phyloP scores from a whole-genome alignment of 441 rosid species.

The Pelargonium myrrhifolium region DNA sequence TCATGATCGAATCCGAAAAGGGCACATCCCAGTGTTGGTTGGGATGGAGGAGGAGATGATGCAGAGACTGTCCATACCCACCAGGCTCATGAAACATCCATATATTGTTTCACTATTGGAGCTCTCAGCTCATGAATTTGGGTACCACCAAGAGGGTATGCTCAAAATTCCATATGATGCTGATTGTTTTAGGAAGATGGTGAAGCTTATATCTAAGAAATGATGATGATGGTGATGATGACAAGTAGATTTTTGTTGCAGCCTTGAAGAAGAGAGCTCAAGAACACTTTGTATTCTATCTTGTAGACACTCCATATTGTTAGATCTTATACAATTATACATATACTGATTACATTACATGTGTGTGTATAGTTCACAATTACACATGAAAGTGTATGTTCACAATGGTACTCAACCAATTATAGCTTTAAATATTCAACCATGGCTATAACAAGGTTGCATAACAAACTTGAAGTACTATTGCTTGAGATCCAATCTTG shows the following conservation, averaged over 20 bases:
- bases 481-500: no score
- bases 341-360: no score
- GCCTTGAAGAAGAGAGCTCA: background rate
- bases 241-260: background rate
- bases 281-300: background rate
- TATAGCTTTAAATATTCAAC: no score
- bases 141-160: slow-evolving; percentile 2
- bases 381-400: no score
- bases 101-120: background rate
- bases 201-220: background rate
- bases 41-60: slow-evolving; percentile 1
- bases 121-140: background rate
- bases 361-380: no score
- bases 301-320: no score
- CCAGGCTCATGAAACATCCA: background rate
- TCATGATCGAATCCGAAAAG: background rate
- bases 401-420: no score
- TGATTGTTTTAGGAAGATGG: slow-evolving; percentile 1
- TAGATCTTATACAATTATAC: no score
- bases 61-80: background rate
- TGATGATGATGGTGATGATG: background rate
- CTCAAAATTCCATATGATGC: background rate
- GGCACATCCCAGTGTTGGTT: background rate
- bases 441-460: no score
- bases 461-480: no score